Conservation (phyloP, 495 filamentous ascomycete genomes). For the Sabuloglossum arenarium region DNA sequence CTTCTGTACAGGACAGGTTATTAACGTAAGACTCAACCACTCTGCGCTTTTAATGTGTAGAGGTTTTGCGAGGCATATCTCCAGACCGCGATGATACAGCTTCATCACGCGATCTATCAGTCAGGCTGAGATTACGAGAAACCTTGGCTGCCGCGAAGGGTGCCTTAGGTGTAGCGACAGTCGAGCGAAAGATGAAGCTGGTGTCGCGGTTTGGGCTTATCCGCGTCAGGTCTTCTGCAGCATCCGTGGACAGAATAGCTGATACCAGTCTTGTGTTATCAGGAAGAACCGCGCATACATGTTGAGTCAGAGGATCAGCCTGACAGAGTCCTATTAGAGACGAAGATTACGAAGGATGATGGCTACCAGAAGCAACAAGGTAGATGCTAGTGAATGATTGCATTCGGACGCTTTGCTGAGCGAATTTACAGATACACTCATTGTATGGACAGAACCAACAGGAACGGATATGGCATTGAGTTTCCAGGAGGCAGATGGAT, state of each 20-base stretch:
- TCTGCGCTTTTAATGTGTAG: neutral
- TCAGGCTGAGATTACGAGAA: neutral
- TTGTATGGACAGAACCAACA: conserved; percentile 85
- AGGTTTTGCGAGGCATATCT: neutral
- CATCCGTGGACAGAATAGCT: neutral
- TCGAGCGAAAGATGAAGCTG: neutral
- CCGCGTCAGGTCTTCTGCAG: neutral
- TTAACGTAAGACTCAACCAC: conserved; percentile 38
- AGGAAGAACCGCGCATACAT: conserved; percentile 71
- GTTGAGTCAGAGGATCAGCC: conserved; percentile 89
- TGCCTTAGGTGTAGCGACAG: neutral
- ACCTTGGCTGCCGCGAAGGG: conserved; percentile 1
- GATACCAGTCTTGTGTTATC: neutral
- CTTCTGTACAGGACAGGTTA: conserved; percentile 66
- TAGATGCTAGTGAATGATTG: conserved; percentile 17
- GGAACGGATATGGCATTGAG: conserved; percentile 93
- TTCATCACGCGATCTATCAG: neutral
- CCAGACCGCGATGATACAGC: neutral
- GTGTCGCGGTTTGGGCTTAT: neutral
- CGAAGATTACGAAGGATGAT: conserved; percentile 81
- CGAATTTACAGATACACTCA: conserved; percentile 57
- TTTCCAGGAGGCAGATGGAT: conserved; percentile 95
- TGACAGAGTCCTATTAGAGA: conserved; percentile 64
- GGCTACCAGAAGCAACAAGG: conserved; percentile 98
- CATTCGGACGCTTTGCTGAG: neutral